phyloP scores from a whole-genome alignment of 2,329 filamentous ascomycete genomes.

The Aspergillus sclerotialis region DNA sequence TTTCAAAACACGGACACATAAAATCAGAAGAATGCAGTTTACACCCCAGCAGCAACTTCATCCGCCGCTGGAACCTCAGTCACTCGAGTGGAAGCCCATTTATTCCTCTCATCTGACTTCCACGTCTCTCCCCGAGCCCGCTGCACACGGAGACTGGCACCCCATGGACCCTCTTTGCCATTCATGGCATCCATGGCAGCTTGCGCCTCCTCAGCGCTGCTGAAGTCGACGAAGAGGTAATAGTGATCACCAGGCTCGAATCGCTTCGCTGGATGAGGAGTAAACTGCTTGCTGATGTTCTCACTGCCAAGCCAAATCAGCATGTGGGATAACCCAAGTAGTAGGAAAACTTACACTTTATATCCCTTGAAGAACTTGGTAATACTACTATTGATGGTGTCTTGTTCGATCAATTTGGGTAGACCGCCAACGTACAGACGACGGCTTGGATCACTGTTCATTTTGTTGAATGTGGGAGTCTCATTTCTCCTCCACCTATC shows the following conservation, averaged over 20 bases:
- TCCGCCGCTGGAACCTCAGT: constrained; percentile 2
- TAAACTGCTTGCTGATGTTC: constrained; percentile 49
- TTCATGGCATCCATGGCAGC: constrained; percentile 43
- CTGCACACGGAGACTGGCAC: constrained; percentile 31
- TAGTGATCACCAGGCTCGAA: constrained; percentile 51
- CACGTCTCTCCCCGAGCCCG: constrained; percentile 32
- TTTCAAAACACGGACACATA: too few species aligned
- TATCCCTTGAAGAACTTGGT: constrained; percentile 39
- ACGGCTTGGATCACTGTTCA: constrained; percentile 30
- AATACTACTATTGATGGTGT: constrained; percentile 36
- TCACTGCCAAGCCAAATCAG: constrained; percentile 20
- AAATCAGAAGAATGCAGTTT: too few species aligned
- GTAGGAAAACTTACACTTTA: constrained; percentile 27
- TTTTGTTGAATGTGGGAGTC: constrained; percentile 26
- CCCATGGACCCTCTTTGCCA: constrained; percentile 35
- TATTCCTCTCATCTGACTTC: constrained; percentile 21
- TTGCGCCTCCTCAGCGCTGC: constrained; percentile 47
- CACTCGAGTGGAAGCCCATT: constrained; percentile 11
- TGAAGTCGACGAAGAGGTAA: constrained; percentile 61
- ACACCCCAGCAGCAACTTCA: too few species aligned
- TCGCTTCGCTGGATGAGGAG: constrained; percentile 49
- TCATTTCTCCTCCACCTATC: constrained; percentile 40
- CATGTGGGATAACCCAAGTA: too few species aligned
- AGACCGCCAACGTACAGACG: constrained; percentile 44
- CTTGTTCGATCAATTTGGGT: constrained; percentile 36